Percentiles rank a stretch among this genome's conserved stretches.
Evolutionary conservation across 2,329 filamentous ascomycete genomes (phyloP).

Genomic region (Dichotomopilus funicola): DNA sequence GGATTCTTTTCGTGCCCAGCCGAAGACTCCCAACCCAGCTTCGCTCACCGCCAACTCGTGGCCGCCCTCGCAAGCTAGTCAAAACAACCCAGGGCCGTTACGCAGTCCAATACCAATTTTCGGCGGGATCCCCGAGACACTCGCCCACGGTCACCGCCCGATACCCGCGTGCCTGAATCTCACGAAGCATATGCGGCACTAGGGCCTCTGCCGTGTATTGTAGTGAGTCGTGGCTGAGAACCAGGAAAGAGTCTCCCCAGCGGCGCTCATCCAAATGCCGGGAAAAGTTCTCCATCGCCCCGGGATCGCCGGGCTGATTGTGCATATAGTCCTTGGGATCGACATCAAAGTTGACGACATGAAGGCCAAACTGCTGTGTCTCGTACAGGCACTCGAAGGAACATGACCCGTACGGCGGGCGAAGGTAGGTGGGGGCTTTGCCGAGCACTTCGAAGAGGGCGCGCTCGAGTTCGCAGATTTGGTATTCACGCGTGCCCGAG

Average conservation of each 20-base stretch:
- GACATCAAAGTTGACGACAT: conserved; percentile 42
- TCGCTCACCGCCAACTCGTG: too few species aligned
- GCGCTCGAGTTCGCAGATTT: conserved; percentile 29
- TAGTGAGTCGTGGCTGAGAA: conserved; percentile 40
- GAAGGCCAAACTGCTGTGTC: conserved; percentile 33
- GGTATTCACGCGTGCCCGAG: conserved; percentile 18
- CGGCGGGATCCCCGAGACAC: conserved; percentile 45
- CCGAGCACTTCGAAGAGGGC: conserved; percentile 30
- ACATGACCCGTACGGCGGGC: conserved; percentile 29
- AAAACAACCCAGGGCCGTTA: neutral
- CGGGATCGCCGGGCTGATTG: conserved; percentile 33
- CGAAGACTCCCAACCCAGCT: too few species aligned
- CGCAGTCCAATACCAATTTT: conserved; percentile 20
- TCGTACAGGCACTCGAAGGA: conserved; percentile 17
- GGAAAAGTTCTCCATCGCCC: conserved; percentile 38
- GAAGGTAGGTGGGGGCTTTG: conserved; percentile 32
- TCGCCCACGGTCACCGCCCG: conserved; percentile 49
- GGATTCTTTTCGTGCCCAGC: too few species aligned
- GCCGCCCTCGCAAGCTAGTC: too few species aligned
- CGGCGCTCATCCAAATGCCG: conserved; percentile 27
- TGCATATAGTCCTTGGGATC: conserved; percentile 46
- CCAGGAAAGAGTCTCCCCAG: conserved; percentile 34
- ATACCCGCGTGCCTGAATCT: conserved; percentile 37
- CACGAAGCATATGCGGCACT: conserved; percentile 36
- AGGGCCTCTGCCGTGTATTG: conserved; percentile 30